Evolutionary conservation across 371 early-diverging fungal genomes (phyloP), one percentile per base, ranked within the genome.

Genomic region (Circinella minor): DNA sequence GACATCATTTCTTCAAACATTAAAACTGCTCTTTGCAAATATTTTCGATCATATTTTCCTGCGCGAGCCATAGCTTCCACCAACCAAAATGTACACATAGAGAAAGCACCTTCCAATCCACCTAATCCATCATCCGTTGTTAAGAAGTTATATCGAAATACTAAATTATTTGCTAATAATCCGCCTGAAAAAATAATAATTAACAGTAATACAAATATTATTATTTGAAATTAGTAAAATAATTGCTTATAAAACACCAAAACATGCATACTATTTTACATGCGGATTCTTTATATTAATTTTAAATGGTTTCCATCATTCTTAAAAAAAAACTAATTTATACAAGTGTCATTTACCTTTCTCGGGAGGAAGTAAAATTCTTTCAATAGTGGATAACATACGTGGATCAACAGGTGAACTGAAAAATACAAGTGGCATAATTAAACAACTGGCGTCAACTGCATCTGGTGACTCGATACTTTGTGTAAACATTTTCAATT

Each of bases 41-140:
- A 65, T 8, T 82, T 81, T 27, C 81, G 69, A 55, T 93, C 83
- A 65, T 88, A 86, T 69, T 81, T 81, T 39, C 94, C 94, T 4
- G 94, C 93, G 34, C 95, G 85, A n/a, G 93, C 87, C 38, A 95
- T 73, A 0, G 92, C 91, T 70, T 95, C 95, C 17, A 94, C 90
- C 9, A 94, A 83, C 95, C 95, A 95, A 72, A 95, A 94, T 1
- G 94, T 91, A 74, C 94, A 93, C 90, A 95, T 90, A 6, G 91
- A 88, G 66, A 95, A 95, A 9, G 90, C 81, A 10, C 92, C 92
- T 78, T 91, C 92, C 34, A 82, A 65, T 20, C 89, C 89, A 8
- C 83, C 86, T 15, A 91, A 74, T 4, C 91, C 90, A 65, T 88
- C 90, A 63, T 83, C 87, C 3, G 85, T 84, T 4, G 78, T 78